Evolutionary conservation across 768 basidiomycete species (phyloP).

Genomic region (Pleurotus tuoliensis): DNA sequence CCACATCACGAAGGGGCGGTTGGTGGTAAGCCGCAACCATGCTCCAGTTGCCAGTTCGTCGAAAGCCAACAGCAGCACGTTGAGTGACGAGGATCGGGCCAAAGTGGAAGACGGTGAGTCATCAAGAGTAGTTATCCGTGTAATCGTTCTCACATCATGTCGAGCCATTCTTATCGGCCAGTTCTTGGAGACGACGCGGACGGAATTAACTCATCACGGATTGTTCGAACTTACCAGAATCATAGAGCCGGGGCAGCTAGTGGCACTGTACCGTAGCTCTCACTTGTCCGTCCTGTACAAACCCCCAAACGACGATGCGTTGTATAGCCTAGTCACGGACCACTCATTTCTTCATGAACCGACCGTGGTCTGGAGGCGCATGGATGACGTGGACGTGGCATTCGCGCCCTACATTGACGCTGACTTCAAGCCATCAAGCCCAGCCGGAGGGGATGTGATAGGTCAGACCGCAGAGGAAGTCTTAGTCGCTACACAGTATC

Average conservation of each 20-base stretch:
- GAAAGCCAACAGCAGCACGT: constrained; percentile 22
- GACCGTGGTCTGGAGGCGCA: constrained; percentile 84
- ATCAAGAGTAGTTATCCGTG: background rate
- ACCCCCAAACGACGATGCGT: constrained; percentile 25
- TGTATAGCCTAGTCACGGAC: constrained; percentile 87
- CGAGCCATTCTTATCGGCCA: constrained; percentile 63
- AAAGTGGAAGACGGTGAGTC: constrained; percentile 71
- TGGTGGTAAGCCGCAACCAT: constrained; percentile 42
- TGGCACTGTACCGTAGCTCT: constrained; percentile 89
- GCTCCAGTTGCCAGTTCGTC: constrained; percentile 16
- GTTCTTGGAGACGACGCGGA: constrained; percentile 68
- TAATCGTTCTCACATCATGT: background rate
- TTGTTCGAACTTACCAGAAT: constrained; percentile 74
- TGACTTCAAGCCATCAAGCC: constrained; percentile 56
- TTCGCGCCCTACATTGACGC: constrained; percentile 77
- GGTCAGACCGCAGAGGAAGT: constrained; percentile 66
- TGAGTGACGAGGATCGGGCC: constrained; percentile 49
- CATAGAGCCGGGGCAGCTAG: constrained; percentile 49
- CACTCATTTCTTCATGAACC: constrained; percentile 74
- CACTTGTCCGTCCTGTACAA: constrained; percentile 89
- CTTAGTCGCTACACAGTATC: constrained; percentile 43
- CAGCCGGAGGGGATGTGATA: constrained; percentile 79
- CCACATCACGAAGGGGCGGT: constrained; percentile 58
- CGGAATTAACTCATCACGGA: constrained; percentile 87
- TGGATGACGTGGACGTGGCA: constrained; percentile 84